phyloP scores from a whole-genome alignment of 2,329 filamentous ascomycete species.

The Neofusicoccum parvum region DNA sequence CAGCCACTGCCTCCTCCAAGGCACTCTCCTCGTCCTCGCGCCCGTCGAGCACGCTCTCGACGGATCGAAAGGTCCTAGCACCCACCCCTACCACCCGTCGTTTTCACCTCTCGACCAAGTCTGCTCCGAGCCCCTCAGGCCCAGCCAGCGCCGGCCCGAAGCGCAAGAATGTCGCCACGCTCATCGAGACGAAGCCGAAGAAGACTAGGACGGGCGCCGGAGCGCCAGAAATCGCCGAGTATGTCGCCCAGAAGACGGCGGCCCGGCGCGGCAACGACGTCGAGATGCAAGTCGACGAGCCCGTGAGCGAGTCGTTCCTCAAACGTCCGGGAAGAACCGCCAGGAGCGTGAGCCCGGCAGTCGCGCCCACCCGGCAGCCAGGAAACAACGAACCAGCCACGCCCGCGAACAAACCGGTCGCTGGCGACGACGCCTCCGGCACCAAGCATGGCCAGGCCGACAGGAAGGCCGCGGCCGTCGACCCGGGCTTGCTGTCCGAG shows the following conservation, averaged over 20 bases:
- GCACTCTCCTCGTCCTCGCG: neutral
- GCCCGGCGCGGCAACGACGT: neutral
- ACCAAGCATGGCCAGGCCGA: neutral
- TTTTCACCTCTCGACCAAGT: conserved; percentile 16
- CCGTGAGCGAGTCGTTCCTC: neutral
- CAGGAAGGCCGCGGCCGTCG: conserved; percentile 23
- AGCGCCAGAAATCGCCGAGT: neutral
- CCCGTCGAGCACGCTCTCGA: neutral
- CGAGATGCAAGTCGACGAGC: neutral
- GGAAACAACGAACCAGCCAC: conserved; percentile 3
- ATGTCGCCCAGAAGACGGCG: neutral
- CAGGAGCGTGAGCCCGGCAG: conserved; percentile 3
- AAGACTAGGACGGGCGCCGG: neutral
- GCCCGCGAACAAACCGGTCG: conserved; percentile 20
- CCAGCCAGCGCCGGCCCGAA: conserved; percentile 2
- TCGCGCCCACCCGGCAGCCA: neutral
- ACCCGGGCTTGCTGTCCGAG: conserved; percentile 31
- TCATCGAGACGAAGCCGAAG: conserved; percentile 19
- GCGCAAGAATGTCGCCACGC: conserved; percentile 20
- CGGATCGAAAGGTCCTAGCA: conserved; percentile 3
- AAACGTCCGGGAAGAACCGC: conserved; percentile 13
- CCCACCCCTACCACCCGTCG: conserved; percentile 2
- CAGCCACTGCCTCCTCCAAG: too few relatives aligned
- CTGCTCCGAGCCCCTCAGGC: neutral
- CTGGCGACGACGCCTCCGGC: neutral